phyloP scores from a whole-genome alignment of 164 flowering plant genomes.

The Tetrastigma voinierianum region DNA sequence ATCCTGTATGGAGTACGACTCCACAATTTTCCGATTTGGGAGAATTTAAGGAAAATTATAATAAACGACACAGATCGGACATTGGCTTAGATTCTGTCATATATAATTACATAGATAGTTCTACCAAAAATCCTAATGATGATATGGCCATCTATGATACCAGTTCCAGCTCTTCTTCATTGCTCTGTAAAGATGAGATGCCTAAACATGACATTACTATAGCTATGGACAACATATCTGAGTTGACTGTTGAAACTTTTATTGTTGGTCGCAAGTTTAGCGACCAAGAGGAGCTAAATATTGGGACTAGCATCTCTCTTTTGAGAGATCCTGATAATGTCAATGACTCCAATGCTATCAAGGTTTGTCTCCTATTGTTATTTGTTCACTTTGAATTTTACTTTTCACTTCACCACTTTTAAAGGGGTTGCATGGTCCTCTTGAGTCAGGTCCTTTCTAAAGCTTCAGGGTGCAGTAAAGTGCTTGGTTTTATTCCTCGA shows the following conservation, averaged over 20 bases:
- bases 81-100: background rate
- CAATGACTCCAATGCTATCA: constrained; percentile 81
- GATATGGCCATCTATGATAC: constrained; percentile 5
- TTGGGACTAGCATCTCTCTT: constrained; percentile 51
- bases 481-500: constrained; percentile 79
- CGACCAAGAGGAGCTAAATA: constrained; percentile 44
- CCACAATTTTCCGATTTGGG: constrained; percentile 3
- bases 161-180: constrained; percentile 9
- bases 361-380: constrained; percentile 39
- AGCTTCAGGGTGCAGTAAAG: constrained; percentile 39
- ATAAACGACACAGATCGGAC: background rate
- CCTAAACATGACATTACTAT: constrained; percentile 12
- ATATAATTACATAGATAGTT: constrained; percentile 14
- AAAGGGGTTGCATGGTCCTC: constrained; percentile 12
- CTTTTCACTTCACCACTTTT: constrained; percentile 1
- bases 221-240: constrained; percentile 24
- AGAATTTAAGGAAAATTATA: constrained; percentile 19
- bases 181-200: constrained; percentile 15
- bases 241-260: constrained; percentile 47
- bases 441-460: constrained; percentile 60
- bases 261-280: constrained; percentile 81
- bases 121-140: constrained; percentile 12
- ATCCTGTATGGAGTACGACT: background rate
- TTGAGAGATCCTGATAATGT: constrained; percentile 63
- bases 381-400: background rate